Base-by-base conservation (phyloP, 495 filamentous ascomycete genomes). In the Penicillium longicatenatum region DNA sequence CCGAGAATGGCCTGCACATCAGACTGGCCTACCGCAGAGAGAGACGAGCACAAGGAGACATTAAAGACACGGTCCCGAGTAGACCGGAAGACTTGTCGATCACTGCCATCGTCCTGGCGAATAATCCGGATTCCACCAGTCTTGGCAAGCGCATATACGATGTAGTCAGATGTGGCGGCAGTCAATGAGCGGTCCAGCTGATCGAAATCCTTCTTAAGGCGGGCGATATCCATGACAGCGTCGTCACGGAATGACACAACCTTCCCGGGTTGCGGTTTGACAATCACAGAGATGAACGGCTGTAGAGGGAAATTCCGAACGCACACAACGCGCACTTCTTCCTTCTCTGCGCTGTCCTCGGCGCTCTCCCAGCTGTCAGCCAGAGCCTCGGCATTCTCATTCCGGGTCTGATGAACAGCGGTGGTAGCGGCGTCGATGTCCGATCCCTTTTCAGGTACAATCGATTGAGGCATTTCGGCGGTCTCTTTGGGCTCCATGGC, bases 221-320 rank as follows among this genome's bases (percentile, higher is more conserved):
- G 86, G 39, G 93, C 93, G 71, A 99, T 92, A 60, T 93, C 88
- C 71, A 94, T 87, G 50, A 95, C 82, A 6, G 83, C 76, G 63
- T 92, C 89, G 50, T 88, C 84, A 19, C 83, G 84, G 67, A 88
- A 84, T 12, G 76, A 68, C n/a, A 79, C 70, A 73, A 75, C 62
- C 55, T 72, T 69, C 58, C 72, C 67, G 54, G 68, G n/a, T 41
- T 68, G 44, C 24, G 74, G 46, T 57, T 75, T 69, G 54, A 84
- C 62, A 17, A 62, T 57, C 70, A 99, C 93, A 20, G 92, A 86
- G 48, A 93, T 91, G 79, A 96, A 99, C 10, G 95, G 93, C 68
- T 84, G 88, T 84, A 99, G 90, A 16, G 93, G 95, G 74, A 99
- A 96, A 67, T 95, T 93, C 75, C 93, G 90, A 44, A 98, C 92